phyloP scores from a whole-genome alignment of 441 rosid species.

The Theobroma grandiflorum region DNA sequence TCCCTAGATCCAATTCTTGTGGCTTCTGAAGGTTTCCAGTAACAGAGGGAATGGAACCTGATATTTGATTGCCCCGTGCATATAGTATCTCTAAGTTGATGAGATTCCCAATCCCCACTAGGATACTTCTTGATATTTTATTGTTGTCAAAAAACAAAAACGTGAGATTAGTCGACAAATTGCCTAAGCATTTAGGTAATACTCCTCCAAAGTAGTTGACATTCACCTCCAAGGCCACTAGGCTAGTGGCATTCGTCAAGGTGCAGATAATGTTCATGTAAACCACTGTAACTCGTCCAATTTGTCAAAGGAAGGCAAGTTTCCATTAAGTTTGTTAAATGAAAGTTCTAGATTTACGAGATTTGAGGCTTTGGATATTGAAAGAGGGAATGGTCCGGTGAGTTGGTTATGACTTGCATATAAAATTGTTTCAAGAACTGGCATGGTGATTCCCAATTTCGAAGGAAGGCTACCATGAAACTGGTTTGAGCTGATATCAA shows the following conservation, averaged over 20 bases:
- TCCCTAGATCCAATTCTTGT: background rate
- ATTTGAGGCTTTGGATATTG: slow-evolving; percentile 28
- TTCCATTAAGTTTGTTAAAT: background rate
- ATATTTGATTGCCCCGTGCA: background rate
- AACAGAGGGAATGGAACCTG: slow-evolving; percentile 1
- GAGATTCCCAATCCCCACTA: background rate
- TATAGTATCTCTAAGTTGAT: background rate
- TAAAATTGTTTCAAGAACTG: background rate
- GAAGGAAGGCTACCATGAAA: background rate
- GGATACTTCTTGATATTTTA: slow-evolving; percentile 17
- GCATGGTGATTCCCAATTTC: slow-evolving; percentile 14
- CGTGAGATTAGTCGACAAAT: slow-evolving; percentile 5
- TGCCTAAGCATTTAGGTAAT: slow-evolving; percentile 1
- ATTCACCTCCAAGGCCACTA: rapidly evolving
- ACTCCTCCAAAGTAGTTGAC: background rate
- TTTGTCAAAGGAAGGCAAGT: background rate
- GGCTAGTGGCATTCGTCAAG: slow-evolving; percentile 2
- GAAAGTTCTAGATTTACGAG: background rate
- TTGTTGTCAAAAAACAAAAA: background rate
- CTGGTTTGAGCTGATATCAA: background rate
- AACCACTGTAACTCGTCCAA: background rate
- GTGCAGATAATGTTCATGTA: slow-evolving; percentile 14
- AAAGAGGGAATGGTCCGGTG: slow-evolving; percentile 11
- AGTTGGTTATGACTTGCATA: rapidly evolving
- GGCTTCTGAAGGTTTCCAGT: background rate